Conservation (phyloP, 306 rosid genomes). For the Alnus glutinosa region DNA sequence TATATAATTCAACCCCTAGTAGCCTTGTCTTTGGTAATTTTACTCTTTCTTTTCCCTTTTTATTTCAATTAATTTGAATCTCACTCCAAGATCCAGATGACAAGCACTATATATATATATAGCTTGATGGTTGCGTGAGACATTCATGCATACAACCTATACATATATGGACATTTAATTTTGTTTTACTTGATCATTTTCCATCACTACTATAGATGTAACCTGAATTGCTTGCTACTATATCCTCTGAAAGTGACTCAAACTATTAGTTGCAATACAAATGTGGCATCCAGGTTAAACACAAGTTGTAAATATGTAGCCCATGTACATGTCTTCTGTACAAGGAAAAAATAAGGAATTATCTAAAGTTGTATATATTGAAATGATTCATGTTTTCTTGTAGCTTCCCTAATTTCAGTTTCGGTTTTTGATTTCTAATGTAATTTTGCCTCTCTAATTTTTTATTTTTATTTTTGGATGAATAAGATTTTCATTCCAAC, state of each 20-base stretch:
- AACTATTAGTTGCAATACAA: background rate
- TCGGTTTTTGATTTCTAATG: background rate
- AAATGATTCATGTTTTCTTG: background rate
- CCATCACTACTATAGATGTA: background rate
- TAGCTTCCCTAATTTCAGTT: background rate
- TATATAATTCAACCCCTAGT: background rate
- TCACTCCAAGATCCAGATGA: background rate
- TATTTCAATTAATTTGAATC: background rate
- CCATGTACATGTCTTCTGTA: background rate
- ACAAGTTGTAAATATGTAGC: background rate
- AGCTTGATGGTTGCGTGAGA: background rate
- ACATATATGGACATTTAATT: too few relatives aligned
- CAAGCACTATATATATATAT: too few relatives aligned
- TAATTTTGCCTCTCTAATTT: background rate
- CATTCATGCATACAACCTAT: background rate
- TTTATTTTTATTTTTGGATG: too few relatives aligned
- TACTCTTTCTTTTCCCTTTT: too few relatives aligned
- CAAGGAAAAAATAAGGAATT: background rate
- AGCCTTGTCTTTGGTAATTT: background rate
- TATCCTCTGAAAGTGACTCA: too few relatives aligned
- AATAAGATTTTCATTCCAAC: too few relatives aligned
- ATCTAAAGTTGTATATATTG: background rate
- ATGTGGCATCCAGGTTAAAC: background rate
- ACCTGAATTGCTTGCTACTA: background rate
- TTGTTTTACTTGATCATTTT: background rate